These are phyloP conservation scores for Aschersonia sp. DNA, from an alignment of 2,329 filamentous ascomycete species.

Conservation along the genomic window DNA sequence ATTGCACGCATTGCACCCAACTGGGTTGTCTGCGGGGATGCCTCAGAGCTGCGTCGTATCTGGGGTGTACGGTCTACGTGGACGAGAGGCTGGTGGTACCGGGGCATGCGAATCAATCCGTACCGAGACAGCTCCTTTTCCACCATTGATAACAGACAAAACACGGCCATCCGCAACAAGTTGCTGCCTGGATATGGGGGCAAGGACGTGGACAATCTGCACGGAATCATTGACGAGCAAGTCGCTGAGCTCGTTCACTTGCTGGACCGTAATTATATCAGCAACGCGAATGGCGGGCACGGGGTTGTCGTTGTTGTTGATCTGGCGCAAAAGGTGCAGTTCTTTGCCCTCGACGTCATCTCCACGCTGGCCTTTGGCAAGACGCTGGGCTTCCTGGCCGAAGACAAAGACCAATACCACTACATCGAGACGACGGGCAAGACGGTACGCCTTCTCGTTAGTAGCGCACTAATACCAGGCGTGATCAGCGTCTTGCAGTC, in stretches of 20 bases:
- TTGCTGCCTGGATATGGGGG: background rate
- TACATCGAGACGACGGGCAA: slow-evolving; percentile 1
- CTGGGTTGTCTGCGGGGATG: background rate
- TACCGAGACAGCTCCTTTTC: slow-evolving; percentile 1
- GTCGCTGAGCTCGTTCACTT: background rate
- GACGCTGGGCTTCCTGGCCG: background rate
- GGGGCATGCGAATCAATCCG: slow-evolving; percentile 1
- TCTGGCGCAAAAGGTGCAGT: slow-evolving; percentile 1
- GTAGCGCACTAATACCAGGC: background rate
- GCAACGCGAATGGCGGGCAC: background rate
- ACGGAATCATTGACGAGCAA: background rate
- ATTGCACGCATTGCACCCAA: background rate
- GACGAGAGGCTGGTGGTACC: background rate
- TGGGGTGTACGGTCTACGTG: background rate
- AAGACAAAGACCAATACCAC: slow-evolving; percentile 1
- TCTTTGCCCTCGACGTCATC: slow-evolving; percentile 1
- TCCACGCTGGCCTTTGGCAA: slow-evolving; percentile 1
- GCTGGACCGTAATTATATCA: background rate
- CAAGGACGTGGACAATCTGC: slow-evolving; percentile 1
- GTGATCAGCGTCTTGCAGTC: background rate
- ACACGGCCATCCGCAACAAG: slow-evolving; percentile 1
- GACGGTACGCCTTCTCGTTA: background rate
- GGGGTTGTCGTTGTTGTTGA: background rate
- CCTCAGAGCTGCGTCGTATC: background rate
- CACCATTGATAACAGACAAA: background rate